Evolutionary conservation across 2,329 filamentous ascomycete genomes (phyloP).

Genomic region (Penicillium sp.): DNA sequence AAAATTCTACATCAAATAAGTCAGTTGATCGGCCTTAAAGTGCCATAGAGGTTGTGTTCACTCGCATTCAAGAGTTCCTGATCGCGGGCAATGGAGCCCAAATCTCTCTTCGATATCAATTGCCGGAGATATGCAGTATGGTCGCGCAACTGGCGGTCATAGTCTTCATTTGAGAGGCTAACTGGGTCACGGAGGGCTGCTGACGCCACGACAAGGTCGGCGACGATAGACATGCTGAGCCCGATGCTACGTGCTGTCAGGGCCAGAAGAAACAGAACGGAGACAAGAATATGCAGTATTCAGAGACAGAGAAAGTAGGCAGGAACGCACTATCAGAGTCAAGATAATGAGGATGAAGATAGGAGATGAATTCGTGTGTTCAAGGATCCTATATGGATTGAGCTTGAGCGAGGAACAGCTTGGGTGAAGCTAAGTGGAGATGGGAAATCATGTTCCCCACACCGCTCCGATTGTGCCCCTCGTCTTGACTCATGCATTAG

Average conservation of each 20-base stretch:
- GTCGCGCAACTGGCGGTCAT: slow-evolving; percentile 46
- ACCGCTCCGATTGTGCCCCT: slow-evolving; percentile 10
- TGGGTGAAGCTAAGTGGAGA: background rate
- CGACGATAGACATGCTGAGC: slow-evolving; percentile 13
- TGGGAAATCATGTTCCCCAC: background rate
- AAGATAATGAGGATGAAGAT: background rate
- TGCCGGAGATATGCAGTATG: slow-evolving; percentile 41
- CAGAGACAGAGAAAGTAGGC: too few species aligned
- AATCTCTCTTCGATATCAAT: slow-evolving; percentile 33
- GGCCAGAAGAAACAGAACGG: too few species aligned
- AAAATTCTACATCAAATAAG: slow-evolving; percentile 30
- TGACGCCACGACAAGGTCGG: slow-evolving; percentile 16
- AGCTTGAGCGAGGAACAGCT: background rate
- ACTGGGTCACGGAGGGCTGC: slow-evolving; percentile 34
- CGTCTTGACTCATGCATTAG: slow-evolving; percentile 5
- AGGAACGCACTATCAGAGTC: too few species aligned
- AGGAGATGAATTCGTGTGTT: background rate
- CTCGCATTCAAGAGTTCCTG: slow-evolving; percentile 39
- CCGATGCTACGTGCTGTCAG: background rate
- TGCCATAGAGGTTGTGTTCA: background rate
- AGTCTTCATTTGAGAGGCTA: slow-evolving; percentile 40
- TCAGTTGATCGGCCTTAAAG: background rate
- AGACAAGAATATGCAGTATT: too few species aligned
- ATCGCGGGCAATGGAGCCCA: slow-evolving; percentile 29
- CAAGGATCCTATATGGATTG: background rate